Conservation (phyloP, 1,284 basidiomycete genomes). For the Cutaneotrichosporon mucoides region DNA sequence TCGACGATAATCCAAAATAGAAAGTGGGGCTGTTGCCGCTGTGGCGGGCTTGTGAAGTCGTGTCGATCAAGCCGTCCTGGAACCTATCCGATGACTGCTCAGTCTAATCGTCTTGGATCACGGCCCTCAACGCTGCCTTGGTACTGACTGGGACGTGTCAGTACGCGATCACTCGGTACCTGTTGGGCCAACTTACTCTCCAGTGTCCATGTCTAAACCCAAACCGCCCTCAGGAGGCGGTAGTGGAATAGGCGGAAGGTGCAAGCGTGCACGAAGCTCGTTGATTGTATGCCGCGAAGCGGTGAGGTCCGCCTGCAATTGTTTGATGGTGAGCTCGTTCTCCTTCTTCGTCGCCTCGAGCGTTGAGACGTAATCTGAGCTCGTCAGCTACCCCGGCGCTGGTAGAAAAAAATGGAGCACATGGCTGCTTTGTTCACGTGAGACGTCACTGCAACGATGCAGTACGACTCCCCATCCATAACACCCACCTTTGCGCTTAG, state of each 20-base stretch:
- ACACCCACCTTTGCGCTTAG: constrained; percentile 44
- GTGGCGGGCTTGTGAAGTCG: too few species aligned
- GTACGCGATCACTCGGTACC: too few species aligned
- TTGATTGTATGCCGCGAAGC: constrained; percentile 31
- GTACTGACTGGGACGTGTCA: background rate
- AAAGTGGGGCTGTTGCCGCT: too few species aligned
- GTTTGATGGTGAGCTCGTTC: constrained; percentile 25
- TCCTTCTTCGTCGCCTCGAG: constrained; percentile 18
- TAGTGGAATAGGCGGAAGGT: constrained; percentile 15
- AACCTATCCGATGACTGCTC: too few species aligned
- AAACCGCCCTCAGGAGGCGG: background rate
- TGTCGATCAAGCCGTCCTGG: too few species aligned
- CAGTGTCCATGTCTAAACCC: background rate
- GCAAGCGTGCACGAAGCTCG: constrained; percentile 27
- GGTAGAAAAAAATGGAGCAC: too few species aligned
- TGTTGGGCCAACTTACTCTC: background rate
- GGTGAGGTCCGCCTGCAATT: constrained; percentile 23
- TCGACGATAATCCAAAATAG: too few species aligned
- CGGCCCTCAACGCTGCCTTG: background rate
- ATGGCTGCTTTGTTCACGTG: too few species aligned
- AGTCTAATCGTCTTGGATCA: background rate
- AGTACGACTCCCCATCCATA: too few species aligned
- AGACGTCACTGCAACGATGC: too few species aligned
- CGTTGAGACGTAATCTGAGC: constrained; percentile 15
- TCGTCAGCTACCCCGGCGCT: too few species aligned